Percentiles rank a stretch among this genome's conserved stretches.
Evolutionary conservation across 495 filamentous ascomycete genomes (phyloP).

Genomic region (Lophium mytilinum): DNA sequence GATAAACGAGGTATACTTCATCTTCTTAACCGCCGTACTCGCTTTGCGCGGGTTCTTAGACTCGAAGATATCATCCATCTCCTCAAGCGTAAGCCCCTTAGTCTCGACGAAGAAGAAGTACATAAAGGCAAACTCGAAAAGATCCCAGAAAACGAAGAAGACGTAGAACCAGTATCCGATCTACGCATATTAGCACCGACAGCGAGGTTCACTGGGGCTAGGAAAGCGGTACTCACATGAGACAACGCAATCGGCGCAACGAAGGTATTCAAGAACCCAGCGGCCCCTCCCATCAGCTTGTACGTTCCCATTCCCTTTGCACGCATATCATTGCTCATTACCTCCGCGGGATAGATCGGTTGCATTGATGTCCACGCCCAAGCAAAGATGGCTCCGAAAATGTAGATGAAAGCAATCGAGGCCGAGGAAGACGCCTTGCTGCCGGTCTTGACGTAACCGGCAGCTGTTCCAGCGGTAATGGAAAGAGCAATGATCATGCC

Average conservation of each 20-base stretch:
- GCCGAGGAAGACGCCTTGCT: conserved; percentile 4
- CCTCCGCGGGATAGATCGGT: conserved; percentile 22
- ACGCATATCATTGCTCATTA: conserved; percentile 19
- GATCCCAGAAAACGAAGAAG: conserved; percentile 26
- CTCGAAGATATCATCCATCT: conserved; percentile 20
- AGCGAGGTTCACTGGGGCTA: too few relatives aligned
- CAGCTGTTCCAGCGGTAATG: conserved; percentile 20
- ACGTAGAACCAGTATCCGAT: conserved; percentile 28
- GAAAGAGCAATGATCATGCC: conserved; percentile 14
- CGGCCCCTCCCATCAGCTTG: conserved; percentile 17
- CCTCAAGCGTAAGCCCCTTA: conserved; percentile 19
- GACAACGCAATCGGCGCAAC: conserved; percentile 10
- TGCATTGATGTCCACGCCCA: conserved; percentile 11
- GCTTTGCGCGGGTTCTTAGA: conserved; percentile 21
- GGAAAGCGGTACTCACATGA: not conserved
- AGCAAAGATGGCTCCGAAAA: conserved; percentile 17
- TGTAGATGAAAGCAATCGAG: conserved; percentile 15
- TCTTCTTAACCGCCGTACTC: conserved; percentile 3
- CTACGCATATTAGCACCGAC: conserved; percentile 3
- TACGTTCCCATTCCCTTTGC: conserved; percentile 25
- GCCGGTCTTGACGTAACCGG: conserved; percentile 17
- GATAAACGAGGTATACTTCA: too few relatives aligned
- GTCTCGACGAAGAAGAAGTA: conserved; percentile 25
- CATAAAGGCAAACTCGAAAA: conserved; percentile 20
- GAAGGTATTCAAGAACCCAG: conserved; percentile 18